A percentile compares a stretch with the other conserved stretches of the same genome.
These are phyloP conservation scores for Knoxia roxburghii DNA, from an alignment of 257 asterid species.

Conservation along the genomic window DNA sequence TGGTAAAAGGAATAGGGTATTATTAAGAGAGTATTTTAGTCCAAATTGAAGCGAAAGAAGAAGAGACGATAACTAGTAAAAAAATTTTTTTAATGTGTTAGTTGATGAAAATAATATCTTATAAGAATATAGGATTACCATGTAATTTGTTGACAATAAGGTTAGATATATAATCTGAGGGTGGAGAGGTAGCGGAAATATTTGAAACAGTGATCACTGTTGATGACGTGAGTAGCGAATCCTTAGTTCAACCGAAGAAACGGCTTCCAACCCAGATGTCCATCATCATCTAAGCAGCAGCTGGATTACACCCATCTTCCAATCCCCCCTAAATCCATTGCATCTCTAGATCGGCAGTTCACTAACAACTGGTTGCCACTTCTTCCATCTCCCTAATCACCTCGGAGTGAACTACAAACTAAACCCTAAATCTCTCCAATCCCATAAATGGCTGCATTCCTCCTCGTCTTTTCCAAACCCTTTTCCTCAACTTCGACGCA, in stretches of 20 bases:
- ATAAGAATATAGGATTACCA: too few species aligned
- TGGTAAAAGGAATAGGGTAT: too few species aligned
- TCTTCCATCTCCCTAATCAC: neutral
- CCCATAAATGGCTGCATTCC: conserved; percentile 50
- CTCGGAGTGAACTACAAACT: neutral
- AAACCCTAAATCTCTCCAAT: conserved; percentile 20
- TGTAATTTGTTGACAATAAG: too few species aligned
- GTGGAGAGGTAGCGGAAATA: neutral
- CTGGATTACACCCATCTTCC: conserved; percentile 58
- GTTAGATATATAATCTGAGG: too few species aligned
- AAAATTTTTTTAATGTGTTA: too few species aligned
- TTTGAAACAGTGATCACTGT: conserved; percentile 3
- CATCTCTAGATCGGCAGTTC: conserved; percentile 26
- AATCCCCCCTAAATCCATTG: conserved; percentile 35
- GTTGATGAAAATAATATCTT: too few species aligned
- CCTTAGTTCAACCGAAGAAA: conserved; percentile 16
- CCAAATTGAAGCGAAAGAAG: too few species aligned
- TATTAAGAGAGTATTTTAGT: too few species aligned
- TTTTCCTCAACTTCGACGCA: neutral
- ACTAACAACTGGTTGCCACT: conserved; percentile 50
- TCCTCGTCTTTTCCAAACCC: conserved; percentile 7
- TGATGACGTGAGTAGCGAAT: neutral
- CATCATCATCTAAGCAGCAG: conserved; percentile 37
- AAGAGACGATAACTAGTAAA: too few species aligned
- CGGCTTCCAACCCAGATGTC: conserved; percentile 50